Percentiles rank a stretch among this genome's conserved stretches.
phyloP scores from a whole-genome alignment of 495 filamentous ascomycete genomes.

The Xylaria curta region DNA sequence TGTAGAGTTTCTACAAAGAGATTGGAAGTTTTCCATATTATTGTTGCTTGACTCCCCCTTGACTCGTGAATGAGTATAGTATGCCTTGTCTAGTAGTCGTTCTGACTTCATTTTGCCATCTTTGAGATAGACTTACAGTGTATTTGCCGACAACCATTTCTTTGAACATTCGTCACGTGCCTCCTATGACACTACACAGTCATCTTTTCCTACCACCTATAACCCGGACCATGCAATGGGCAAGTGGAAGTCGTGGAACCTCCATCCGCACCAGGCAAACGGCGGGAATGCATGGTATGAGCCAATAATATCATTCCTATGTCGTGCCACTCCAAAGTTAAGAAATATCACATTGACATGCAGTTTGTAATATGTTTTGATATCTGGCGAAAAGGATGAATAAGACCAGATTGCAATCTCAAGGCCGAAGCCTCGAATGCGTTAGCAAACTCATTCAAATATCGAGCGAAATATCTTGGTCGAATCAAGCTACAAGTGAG shows the following conservation, averaged over 20 bases:
- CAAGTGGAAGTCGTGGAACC: not conserved
- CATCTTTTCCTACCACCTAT: not conserved
- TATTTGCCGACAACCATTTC: too few species aligned
- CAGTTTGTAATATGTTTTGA: not conserved
- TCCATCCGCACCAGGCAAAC: not conserved
- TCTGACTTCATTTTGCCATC: not conserved
- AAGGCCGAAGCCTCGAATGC: not conserved
- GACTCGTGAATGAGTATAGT: not conserved
- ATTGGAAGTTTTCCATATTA: constrained; percentile 4
- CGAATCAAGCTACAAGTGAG: not conserved
- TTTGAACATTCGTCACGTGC: not conserved
- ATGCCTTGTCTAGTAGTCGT: not conserved
- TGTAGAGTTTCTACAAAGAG: not conserved
- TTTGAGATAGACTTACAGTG: not conserved
- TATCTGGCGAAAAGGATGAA: not conserved
- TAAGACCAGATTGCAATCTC: too few species aligned
- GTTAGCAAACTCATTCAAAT: not conserved
- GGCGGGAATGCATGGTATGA: not conserved
- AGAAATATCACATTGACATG: not conserved
- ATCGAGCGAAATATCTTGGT: not conserved
- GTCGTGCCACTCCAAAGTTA: not conserved
- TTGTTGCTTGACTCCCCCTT: not conserved
- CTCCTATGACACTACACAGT: not conserved
- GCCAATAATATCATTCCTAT: not conserved
- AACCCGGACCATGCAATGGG: not conserved